These are phyloP conservation scores for Aspergillus diversus DNA, from an alignment of 495 filamentous ascomycete species.

Conservation along the genomic window DNA sequence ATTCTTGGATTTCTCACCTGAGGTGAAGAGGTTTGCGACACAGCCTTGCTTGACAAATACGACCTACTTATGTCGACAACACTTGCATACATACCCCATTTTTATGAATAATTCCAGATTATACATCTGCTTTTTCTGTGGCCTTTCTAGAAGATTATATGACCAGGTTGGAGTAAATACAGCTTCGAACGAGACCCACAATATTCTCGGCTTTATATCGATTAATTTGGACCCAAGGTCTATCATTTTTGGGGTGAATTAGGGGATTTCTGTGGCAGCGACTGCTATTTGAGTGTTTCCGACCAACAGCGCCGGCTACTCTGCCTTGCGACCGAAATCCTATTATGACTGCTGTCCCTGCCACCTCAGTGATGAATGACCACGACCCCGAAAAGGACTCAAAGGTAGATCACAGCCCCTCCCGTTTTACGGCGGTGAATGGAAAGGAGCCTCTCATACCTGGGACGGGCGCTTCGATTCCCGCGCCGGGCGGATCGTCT, in stretches of 20 bases:
- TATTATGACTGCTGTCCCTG: slow-evolving; percentile 49
- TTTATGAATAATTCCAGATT: slow-evolving; percentile 1
- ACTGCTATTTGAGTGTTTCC: background rate
- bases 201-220: background rate
- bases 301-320: background rate
- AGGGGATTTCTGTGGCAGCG: no score
- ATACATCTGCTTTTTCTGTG: background rate
- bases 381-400: slow-evolving; percentile 44
- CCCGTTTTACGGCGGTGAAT: slow-evolving; percentile 59
- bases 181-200: background rate
- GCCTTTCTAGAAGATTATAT: background rate
- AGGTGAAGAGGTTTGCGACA: background rate
- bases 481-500: slow-evolving; percentile 21
- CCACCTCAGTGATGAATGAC: slow-evolving; percentile 42
- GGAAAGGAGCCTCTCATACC: slow-evolving; percentile 40
- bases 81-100: background rate
- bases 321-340: background rate
- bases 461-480: slow-evolving; percentile 11
- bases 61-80: background rate
- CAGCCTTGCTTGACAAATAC: background rate
- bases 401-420: slow-evolving; percentile 51
- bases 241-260: background rate
- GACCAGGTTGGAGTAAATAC: slow-evolving; percentile 2
- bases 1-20: background rate
- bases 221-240: background rate